These are phyloP conservation scores for Trichoderma gamsii DNA, from an alignment of 495 filamentous ascomycete species.

Conservation along the genomic window DNA sequence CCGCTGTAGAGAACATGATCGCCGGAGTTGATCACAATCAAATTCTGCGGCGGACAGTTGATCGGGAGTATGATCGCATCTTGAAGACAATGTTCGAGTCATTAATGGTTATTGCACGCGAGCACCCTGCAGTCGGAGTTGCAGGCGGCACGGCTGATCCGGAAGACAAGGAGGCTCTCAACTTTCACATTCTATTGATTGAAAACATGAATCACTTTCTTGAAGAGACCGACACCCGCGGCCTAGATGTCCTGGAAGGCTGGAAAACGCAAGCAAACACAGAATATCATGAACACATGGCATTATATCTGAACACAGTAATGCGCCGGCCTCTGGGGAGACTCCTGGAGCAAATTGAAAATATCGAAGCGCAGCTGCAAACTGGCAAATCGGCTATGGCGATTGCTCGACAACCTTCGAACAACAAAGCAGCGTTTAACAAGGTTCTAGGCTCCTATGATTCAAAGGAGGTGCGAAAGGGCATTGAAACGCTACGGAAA, in stretches of 20 bases:
- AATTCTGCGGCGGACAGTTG: conserved; percentile 67
- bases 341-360: conserved; percentile 82
- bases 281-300: conserved; percentile 85
- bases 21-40: conserved; percentile 49
- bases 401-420: conserved; percentile 66
- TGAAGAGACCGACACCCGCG: conserved; percentile 77
- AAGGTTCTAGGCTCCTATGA: conserved; percentile 78
- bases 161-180: conserved; percentile 94
- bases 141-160: conserved; percentile 44
- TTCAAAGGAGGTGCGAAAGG: conserved; percentile 71
- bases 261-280: conserved; percentile 70
- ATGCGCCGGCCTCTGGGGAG: conserved; percentile 86
- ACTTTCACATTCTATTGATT: conserved; percentile 93
- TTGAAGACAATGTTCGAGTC: conserved; percentile 97
- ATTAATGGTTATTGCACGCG: conserved; percentile 90
- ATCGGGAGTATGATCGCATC: conserved; percentile 80
- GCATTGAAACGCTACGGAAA: conserved; percentile 78
- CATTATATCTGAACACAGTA: conserved; percentile 76
- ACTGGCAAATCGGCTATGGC: conserved; percentile 37
- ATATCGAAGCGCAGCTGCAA: conserved; percentile 64
- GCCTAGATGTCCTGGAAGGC: conserved; percentile 66
- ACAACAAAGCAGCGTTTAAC: conserved; percentile 73
- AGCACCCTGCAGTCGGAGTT: conserved; percentile 61
- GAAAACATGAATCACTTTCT: conserved; percentile 98
- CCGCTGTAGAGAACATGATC: conserved; percentile 78